Evolutionary conservation across 1,139 yeast species (phyloP).

Genomic region (Nakaseomyces bracarensis): DNA sequence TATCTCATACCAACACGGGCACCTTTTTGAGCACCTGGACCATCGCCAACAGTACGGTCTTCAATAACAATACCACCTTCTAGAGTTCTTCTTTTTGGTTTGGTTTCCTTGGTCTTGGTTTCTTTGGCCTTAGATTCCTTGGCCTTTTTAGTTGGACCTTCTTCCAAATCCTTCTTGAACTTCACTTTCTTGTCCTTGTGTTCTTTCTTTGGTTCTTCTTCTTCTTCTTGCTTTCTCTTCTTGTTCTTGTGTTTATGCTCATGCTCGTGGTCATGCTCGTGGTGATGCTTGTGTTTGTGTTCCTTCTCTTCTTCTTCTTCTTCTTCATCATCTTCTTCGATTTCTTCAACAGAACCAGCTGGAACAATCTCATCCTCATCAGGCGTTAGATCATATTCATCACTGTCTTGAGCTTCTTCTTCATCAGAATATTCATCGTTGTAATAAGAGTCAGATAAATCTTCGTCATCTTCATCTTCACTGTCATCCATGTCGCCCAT

Average conservation of each 20-base stretch:
- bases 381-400: constrained; percentile 78
- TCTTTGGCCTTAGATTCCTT: constrained; percentile 28
- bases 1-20: constrained; percentile 93
- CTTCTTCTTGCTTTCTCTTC: constrained; percentile 22
- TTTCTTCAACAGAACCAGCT: constrained; percentile 55
- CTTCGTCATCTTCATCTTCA: constrained; percentile 35
- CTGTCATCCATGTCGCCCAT: constrained; percentile 42
- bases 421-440: constrained; percentile 7
- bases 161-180: constrained; percentile 86
- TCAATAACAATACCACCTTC: constrained; percentile 91
- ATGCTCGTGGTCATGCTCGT: constrained; percentile 30
- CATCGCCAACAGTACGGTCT: constrained; percentile 85
- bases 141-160: constrained; percentile 70
- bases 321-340: constrained; percentile 33
- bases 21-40: constrained; percentile 81
- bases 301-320: constrained; percentile 36
- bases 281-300: constrained; percentile 25
- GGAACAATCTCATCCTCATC: constrained; percentile 66
- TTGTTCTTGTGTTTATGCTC: constrained; percentile 13
- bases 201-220: constrained; percentile 29
- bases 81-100: constrained; percentile 57
- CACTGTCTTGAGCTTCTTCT: constrained; percentile 28
- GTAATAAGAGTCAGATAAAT: constrained; percentile 3
- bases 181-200: constrained; percentile 56
- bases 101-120: constrained; percentile 27